phyloP scores from a whole-genome alignment of 805 yeast species.

The Kodamaea kakaduensis region DNA sequence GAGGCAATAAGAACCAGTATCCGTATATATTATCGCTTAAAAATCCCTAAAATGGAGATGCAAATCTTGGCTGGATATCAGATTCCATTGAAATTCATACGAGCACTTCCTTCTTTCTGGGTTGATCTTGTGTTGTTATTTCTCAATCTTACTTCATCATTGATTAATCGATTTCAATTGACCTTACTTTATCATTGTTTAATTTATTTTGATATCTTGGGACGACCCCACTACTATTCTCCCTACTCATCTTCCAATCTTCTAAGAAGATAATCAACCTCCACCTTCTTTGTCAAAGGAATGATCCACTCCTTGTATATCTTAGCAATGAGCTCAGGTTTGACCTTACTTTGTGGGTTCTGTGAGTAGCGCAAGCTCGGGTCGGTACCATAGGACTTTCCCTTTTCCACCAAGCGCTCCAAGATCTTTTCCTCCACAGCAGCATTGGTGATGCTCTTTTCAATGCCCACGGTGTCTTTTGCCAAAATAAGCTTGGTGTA shows the following conservation, averaged over 20 bases:
- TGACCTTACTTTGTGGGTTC: constrained; percentile 64
- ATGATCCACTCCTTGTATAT: constrained; percentile 86
- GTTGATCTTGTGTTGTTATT: no score
- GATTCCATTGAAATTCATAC: no score
- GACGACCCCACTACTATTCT: no score
- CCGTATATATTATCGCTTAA: no score
- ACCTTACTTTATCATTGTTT: no score
- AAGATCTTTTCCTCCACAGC: constrained; percentile 85
- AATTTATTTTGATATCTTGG: no score
- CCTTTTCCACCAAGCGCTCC: constrained; percentile 73
- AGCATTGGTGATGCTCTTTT: constrained; percentile 75
- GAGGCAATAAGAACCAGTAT: no score
- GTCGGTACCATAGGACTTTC: constrained; percentile 82
- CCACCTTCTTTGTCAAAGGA: constrained; percentile 93
- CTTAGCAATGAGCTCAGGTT: constrained; percentile 75
- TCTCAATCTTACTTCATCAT: no score
- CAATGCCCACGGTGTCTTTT: constrained; percentile 68
- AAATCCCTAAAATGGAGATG: no score
- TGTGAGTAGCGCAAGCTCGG: constrained; percentile 74
- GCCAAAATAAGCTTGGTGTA: constrained; percentile 63
- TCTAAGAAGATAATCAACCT: constrained; percentile 83
- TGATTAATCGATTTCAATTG: no score
- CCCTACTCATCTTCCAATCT: constrained; percentile 65
- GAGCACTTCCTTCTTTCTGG: no score
- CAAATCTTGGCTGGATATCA: no score